A percentile compares a stretch with the other conserved stretches of the same genome.
Conservation (phyloP, 2,329 filamentous ascomycete genomes). For the Sclerotinia sclerotiorum region DNA sequence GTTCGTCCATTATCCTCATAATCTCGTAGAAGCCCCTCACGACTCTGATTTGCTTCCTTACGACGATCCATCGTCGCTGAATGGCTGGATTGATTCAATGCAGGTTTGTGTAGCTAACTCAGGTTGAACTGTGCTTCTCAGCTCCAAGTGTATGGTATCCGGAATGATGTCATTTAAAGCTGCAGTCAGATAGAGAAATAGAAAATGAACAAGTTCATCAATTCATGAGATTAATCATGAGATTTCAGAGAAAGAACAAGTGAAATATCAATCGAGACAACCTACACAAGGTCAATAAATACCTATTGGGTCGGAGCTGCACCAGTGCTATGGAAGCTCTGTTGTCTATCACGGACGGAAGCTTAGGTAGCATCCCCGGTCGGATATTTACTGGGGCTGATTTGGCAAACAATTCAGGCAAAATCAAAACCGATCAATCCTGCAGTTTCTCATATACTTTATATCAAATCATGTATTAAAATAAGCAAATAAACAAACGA, state of each 20-base stretch:
- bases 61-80: constrained; percentile 30
- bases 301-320: neutral
- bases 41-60: constrained; percentile 34
- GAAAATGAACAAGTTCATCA: neutral
- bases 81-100: neutral
- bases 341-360: neutral
- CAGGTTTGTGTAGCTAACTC: neutral
- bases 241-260: neutral
- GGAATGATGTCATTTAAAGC: neutral
- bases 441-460: neutral
- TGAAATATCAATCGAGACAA: neutral
- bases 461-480: neutral
- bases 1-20: constrained; percentile 33
- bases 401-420: neutral
- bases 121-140: neutral
- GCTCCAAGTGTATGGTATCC: neutral
- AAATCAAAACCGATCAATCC: neutral
- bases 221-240: neutral
- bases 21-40: constrained; percentile 38
- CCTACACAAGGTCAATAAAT: neutral
- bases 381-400: neutral
- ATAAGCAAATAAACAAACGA: neutral
- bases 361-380: neutral
- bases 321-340: neutral
- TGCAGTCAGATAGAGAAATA: neutral